Percentiles rank a stretch among this genome's conserved stretches.
Evolutionary conservation across 106 monocot species (phyloP).

Genomic region (Allium fistulosum): DNA sequence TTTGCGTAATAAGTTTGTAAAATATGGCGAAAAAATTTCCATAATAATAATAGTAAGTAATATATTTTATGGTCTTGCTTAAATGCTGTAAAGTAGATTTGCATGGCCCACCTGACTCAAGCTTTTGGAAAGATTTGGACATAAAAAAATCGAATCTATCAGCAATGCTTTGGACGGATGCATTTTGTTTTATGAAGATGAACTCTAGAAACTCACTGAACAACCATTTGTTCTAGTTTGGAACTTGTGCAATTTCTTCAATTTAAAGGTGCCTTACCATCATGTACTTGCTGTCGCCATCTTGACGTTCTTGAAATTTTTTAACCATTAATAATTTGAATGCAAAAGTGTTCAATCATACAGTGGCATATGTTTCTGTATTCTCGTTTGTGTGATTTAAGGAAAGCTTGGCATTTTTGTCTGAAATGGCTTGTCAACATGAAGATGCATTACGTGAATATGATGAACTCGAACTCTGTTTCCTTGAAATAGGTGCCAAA

Average conservation of each 20-base stretch:
- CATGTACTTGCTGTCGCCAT: background rate
- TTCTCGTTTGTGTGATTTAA: slow-evolving; percentile 15
- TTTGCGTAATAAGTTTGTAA: no score
- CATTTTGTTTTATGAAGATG: slow-evolving; percentile 94
- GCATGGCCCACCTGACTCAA: slow-evolving; percentile 56
- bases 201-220: slow-evolving; percentile 87
- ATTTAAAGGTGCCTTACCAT: slow-evolving; percentile 54
- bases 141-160: slow-evolving; percentile 79
- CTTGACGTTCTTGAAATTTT: background rate
- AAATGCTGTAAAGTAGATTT: slow-evolving; percentile 94
- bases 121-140: slow-evolving; percentile 94
- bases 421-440: slow-evolving; percentile 93
- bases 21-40: no score
- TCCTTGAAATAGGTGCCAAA: slow-evolving; percentile 79
- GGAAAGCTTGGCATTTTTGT: slow-evolving; percentile 99
- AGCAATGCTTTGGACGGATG: slow-evolving; percentile 88
- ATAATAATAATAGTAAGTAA: no score
- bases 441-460: slow-evolving; percentile 98
- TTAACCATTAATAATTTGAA: background rate
- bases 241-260: slow-evolving; percentile 98
- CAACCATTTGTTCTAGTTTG: slow-evolving; percentile 84
- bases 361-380: background rate
- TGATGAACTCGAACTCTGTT: slow-evolving; percentile 97
- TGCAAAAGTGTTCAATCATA: slow-evolving; percentile 55
- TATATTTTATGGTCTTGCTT: no score